A percentile compares a stretch with the other conserved stretches of the same genome.
These are phyloP conservation scores for Gynandropsis gynandra DNA, from an alignment of 345 rosid species.

Conservation along the genomic window DNA sequence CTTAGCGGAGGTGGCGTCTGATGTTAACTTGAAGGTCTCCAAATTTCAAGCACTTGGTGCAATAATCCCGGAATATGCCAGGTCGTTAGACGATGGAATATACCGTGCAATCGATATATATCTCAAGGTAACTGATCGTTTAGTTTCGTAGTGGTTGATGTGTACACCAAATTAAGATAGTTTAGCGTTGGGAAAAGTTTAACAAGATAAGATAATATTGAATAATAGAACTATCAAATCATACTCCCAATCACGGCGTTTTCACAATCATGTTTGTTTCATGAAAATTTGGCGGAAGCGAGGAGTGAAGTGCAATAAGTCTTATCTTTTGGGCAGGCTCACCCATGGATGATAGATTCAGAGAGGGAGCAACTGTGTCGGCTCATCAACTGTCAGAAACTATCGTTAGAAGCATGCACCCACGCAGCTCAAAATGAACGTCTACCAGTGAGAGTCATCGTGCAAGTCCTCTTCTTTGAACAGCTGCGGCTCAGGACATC, in stretches of 20 bases:
- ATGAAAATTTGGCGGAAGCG: conserved; percentile 1
- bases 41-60: conserved; percentile 72
- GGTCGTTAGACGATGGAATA: conserved; percentile 73
- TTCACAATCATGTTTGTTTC: background rate
- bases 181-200: background rate
- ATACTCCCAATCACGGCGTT: no score
- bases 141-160: no score
- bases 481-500: conserved; percentile 83
- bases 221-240: no score
- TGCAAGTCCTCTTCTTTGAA: conserved; percentile 87
- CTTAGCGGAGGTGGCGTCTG: conserved; percentile 92
- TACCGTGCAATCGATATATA: conserved; percentile 84
- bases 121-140: conserved; percentile 52
- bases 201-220: background rate
- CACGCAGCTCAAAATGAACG: conserved; percentile 95
- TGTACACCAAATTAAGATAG: no score
- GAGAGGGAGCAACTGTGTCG: conserved; percentile 73
- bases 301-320: background rate
- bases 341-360: conserved; percentile 76
- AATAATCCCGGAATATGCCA: conserved; percentile 62
- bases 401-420: conserved; percentile 80
- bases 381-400: conserved; percentile 85
- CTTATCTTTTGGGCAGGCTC: conserved; percentile 44
- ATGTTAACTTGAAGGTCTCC: conserved; percentile 61
- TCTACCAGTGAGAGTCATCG: conserved; percentile 74